Evolutionary conservation across 2,329 filamentous ascomycete species (phyloP), one percentile per base, ranked within the genome.

Genomic region (Diaporthe helianthi): DNA sequence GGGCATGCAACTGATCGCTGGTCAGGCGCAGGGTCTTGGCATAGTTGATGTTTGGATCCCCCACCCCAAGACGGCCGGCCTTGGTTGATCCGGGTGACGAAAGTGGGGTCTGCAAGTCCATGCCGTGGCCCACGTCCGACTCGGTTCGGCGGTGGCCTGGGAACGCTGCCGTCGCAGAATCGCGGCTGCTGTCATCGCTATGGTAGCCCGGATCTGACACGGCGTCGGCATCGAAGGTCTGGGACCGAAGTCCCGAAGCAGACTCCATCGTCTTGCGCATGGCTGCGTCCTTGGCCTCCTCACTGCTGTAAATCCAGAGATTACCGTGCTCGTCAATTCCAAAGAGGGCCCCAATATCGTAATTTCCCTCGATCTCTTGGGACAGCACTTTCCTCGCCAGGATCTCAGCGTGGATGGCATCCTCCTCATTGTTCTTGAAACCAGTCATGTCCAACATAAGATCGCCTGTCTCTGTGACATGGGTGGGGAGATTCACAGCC

Each of bases 251-350:
- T 12, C 84, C 82, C 9, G 83, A 81, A 12, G 84, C 82, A 12
- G 83, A 81, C 68, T 87, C 85, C 71, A 86, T 84, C 1, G 86
- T 86, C 74, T 83, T 86, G 78, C 91, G 90, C 82, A 91, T 91
- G 38, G 95, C 95, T 8, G 92, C 92, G 75, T 96, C 92, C 77
- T 98, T 98, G 29, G 96, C 94, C 76, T 97, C 94, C 79, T 98
- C 94, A 75, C 94, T 98, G 81, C 94, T 96, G 82, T 99, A 99
- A 73, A 99, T 98, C 95, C 96, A 98, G n/a, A 99, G 85, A 76
- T 99, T 99, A 8, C 96, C 96, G 70, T 96, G 90, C 76, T 97
- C 94, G 77, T 99, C 96, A 53, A 96, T 95, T 15, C 94, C 96
- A 75, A 99, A 97, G 36, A 99, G 85, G 2, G 95, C 92, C 7